Base-by-base conservation (phyloP, 2,329 filamentous ascomycete species). In the Cercospora sojina region DNA sequence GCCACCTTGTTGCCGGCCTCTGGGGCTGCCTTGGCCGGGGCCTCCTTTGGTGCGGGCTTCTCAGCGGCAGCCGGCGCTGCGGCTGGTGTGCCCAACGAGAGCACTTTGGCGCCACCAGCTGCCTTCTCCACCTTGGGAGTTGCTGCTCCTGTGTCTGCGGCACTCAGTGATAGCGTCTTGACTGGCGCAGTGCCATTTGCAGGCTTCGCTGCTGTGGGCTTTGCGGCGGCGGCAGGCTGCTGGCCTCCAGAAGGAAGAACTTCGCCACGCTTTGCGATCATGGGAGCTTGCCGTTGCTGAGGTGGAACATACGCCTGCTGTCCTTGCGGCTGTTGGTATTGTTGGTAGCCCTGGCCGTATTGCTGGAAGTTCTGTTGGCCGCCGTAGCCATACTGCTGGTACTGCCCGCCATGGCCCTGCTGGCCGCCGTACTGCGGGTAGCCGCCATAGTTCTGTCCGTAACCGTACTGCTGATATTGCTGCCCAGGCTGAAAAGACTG, bases 1-100 rank as follows among this genome's bases (percentile, higher is more conserved):
- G 90, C 84, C n/a, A 91, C 89, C 81, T 97, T 97, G 68, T 93
- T 85, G 31, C 92, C 91, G 29, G 90, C 90, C 70, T 91, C 90
- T 2, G 88, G 80, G 12, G 76, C 79, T n/a, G 72, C 73, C 47
- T 71, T 72, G 59, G 63, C 64, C n/a, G 78, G 77, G 59, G 79
- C 79, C 23, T 76, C 74, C 57, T 74, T 74, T 69, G 67, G 57
- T 18, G 67, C 69, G 18, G 67, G 66, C 77, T 86, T 67, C 79
- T 73, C 76, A n/a, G 85, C 35, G 35, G 35, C 80, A 7, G 81
- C 79, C 1, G 85, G 80, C 25, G 82, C 71, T 32, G 80, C 76
- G 41, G 81, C 77, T 18, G 80, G 70, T 12, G 73, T 70, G 57
- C 77, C 76, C 64, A 96, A 89, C 55, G 90, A 90, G 29, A 93